Evolutionary conservation across 176 grass and related monocot species (phyloP).

Genomic region (Cenchrus fungigraminus): DNA sequence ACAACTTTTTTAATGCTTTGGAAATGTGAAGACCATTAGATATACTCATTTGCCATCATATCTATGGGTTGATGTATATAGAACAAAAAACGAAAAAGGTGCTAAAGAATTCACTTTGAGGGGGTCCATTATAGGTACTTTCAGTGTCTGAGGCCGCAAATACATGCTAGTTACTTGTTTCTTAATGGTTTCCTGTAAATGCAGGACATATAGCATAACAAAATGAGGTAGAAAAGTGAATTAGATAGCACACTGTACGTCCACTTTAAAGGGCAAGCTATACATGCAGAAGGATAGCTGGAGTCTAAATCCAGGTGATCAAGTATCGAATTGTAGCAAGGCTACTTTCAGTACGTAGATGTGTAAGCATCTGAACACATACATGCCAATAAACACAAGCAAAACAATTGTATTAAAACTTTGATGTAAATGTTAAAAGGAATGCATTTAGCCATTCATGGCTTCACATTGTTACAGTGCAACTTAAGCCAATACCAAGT

Average conservation of each 20-base stretch:
- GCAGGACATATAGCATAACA: conserved; percentile 16
- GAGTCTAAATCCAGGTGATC: not conserved
- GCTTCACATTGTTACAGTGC: not conserved
- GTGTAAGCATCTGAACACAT: not conserved
- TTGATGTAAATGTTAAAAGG: conserved; percentile 7
- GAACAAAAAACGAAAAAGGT: conserved; percentile 11
- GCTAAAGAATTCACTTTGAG: conserved; percentile 65
- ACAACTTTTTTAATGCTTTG: conserved; percentile 83
- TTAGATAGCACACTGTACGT: conserved; percentile 3
- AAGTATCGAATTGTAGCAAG: conserved; percentile 1
- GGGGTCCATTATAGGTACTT: conserved; percentile 85
- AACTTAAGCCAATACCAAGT: not conserved
- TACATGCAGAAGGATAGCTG: not conserved
- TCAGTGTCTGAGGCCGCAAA: conserved; percentile 83
- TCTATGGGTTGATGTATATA: not conserved
- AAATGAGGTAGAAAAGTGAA: conserved; percentile 23
- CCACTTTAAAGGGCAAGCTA: not conserved
- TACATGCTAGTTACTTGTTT: conserved; percentile 96
- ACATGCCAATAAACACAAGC: not conserved
- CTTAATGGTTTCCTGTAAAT: conserved; percentile 86
- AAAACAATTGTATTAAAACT: not conserved
- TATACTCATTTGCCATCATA: not conserved
- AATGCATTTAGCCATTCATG: conserved; percentile 6
- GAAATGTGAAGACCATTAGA: conserved; percentile 34
- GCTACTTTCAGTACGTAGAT: conserved; percentile 9